Evolutionary conservation across 305 asterid species (phyloP).

Genomic region (Lippia alba): DNA sequence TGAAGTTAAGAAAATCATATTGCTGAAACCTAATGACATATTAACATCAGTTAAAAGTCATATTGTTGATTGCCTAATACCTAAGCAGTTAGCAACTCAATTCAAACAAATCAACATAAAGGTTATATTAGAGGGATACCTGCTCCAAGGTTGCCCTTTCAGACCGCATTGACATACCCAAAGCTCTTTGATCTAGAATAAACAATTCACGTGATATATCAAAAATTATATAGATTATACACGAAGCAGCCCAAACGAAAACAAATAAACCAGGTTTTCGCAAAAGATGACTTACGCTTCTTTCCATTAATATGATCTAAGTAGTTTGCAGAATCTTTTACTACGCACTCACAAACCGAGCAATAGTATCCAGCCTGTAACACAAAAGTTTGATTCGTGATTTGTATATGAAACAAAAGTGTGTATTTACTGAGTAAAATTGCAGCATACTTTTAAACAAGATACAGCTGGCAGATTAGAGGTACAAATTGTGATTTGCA

Average conservation of each 20-base stretch:
- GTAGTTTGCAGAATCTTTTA: slow-evolving; percentile 97
- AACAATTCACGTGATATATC: slow-evolving; percentile 23
- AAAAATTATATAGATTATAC: slow-evolving; percentile 5
- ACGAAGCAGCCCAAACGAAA: slow-evolving; percentile 15
- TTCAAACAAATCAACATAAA: slow-evolving; percentile 21
- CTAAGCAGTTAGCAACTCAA: slow-evolving; percentile 8
- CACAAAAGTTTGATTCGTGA: slow-evolving; percentile 32
- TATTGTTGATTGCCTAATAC: neutral
- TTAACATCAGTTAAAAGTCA: neutral
- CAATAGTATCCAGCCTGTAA: slow-evolving; percentile 96
- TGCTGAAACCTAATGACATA: no score
- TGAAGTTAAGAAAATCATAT: no score
- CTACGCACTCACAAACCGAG: slow-evolving; percentile 94
- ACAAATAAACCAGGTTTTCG: slow-evolving; percentile 21
- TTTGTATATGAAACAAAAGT: slow-evolving; percentile 18
- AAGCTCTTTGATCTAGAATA: slow-evolving; percentile 89
- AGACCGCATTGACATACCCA: slow-evolving; percentile 99
- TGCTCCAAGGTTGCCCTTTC: slow-evolving; percentile 96
- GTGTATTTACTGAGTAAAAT: slow-evolving; percentile 15
- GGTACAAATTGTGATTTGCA: slow-evolving; percentile 21
- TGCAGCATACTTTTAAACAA: slow-evolving; percentile 17
- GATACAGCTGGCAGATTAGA: slow-evolving; percentile 13
- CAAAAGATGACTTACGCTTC: slow-evolving; percentile 73
- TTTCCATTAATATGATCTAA: slow-evolving; percentile 98
- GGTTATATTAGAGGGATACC: slow-evolving; percentile 48